Conservation (phyloP, 2,329 filamentous ascomycete species). For the Phialophora macrospora region DNA sequence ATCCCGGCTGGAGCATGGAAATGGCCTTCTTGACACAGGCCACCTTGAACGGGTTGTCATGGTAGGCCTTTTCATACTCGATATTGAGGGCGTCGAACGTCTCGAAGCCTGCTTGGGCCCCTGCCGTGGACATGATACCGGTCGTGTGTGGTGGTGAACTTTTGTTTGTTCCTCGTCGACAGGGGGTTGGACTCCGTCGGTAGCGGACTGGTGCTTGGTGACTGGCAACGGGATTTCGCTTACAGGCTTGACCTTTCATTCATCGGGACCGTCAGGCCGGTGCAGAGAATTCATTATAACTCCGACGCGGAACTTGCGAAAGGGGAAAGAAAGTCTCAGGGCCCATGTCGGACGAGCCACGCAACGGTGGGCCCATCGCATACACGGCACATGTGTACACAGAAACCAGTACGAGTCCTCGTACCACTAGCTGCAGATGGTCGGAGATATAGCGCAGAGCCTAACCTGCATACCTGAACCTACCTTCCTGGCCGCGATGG, state of each 20-base stretch:
- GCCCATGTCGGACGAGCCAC: neutral
- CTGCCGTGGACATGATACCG: conserved; percentile 30
- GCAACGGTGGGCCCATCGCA: neutral
- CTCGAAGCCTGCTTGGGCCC: conserved; percentile 36
- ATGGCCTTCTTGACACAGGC: conserved; percentile 36
- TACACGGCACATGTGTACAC: neutral
- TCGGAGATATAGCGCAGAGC: neutral
- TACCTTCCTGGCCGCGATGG: neutral
- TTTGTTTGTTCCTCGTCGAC: neutral
- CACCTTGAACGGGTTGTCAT: conserved; percentile 41
- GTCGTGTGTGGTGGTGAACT: neutral
- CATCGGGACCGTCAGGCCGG: neutral
- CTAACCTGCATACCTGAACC: neutral
- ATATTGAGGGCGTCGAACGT: conserved; percentile 41
- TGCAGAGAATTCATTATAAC: neutral
- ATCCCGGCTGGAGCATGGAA: conserved; percentile 25
- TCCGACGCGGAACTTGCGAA: neutral
- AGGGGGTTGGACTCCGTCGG: neutral
- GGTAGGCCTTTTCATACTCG: conserved; percentile 42
- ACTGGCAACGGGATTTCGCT: neutral
- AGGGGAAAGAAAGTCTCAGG: neutral
- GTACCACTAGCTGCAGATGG: neutral
- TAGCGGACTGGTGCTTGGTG: neutral
- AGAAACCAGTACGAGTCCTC: neutral
- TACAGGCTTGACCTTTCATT: neutral